Evolutionary conservation across 2,329 filamentous ascomycete species (phyloP), one percentile per base, ranked within the genome.

Genomic region (Nigrograna mackinnonii): DNA sequence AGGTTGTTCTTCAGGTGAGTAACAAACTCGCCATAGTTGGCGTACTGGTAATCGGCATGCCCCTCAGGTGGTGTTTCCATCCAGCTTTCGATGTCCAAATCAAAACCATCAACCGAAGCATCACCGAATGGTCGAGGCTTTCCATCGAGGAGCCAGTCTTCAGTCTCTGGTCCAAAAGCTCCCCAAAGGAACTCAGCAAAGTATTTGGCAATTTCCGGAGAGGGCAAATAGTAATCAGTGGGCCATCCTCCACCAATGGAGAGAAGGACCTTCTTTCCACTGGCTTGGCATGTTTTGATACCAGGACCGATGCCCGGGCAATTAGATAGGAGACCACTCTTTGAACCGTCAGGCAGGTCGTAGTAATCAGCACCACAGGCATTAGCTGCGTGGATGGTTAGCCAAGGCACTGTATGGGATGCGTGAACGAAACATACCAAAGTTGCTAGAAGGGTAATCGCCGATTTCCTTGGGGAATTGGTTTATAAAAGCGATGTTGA

Each of bases 401-500:
- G n/a, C n/a, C n/a, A n/a, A n/a, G n/a, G n/a, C n/a, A n/a, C n/a
- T n/a, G n/a, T n/a, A n/a, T n/a, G n/a, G n/a, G n/a, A n/a, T n/a
- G n/a, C n/a, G n/a, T n/a, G n/a, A n/a, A 22, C 31, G 20, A 11
- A 40, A 47, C 44, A 26, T 80, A 47, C 75, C 79, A 55, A 82
- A 82, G 64, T 83, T 80, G 11, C 71, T 75, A 9, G 70, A 72
- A 4, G 79, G 79, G 48, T 70, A 79, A 24, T 71, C 73, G 28
- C 68, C 70, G 14, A 58, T 56, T 34, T 72, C 67, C 39, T 74
- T 68, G 1, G 80, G 79, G 52, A 82, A 82, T 28, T 66, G 50
- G 49, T 79, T 79, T 42, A 83, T 68, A 51, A 83, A 83, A 4
- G 67, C 78, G 44, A 83, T 61, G 46, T 76, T 77, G 57, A 83